Percentiles rank a stretch among this genome's conserved stretches.
Conservation (phyloP, 2,329 filamentous ascomycete species). For the Diplodia sapinea region DNA sequence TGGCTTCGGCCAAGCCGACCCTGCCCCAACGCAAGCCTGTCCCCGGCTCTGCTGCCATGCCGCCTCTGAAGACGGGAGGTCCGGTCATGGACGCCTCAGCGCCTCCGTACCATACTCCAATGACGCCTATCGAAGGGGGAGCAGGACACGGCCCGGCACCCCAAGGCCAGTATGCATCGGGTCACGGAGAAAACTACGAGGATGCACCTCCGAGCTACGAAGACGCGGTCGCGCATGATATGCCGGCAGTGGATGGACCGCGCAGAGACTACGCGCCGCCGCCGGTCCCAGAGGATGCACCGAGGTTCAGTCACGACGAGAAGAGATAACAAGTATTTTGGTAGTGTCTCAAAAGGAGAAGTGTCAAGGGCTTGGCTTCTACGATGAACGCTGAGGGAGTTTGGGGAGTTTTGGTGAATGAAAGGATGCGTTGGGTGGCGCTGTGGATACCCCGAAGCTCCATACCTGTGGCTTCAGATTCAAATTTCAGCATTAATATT, state of each 20-base stretch:
- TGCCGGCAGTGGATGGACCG: conserved; percentile 74
- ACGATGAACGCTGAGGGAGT: background rate
- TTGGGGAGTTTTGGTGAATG: conserved; percentile 1
- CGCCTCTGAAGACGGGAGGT: conserved; percentile 17
- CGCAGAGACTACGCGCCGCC: conserved; percentile 68
- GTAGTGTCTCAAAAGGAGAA: background rate
- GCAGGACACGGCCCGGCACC: conserved; percentile 35
- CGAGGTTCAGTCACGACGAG: conserved; percentile 43
- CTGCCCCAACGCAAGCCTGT: conserved; percentile 26
- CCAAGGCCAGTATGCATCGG: conserved; percentile 34
- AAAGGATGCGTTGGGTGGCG: background rate
- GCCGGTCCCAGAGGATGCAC: conserved; percentile 45
- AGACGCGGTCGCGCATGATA: conserved; percentile 81
- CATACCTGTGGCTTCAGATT: background rate
- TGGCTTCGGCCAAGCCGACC: conserved; percentile 44
- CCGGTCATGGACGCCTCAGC: conserved; percentile 6
- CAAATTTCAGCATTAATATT: background rate
- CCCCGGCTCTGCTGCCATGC: conserved; percentile 4
- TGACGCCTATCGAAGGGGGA: conserved; percentile 15
- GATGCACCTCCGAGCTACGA: conserved; percentile 96
- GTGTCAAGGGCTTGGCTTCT: background rate
- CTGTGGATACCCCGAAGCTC: conserved; percentile 12
- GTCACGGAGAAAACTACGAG: conserved; percentile 49
- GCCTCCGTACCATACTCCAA: conserved; percentile 22
- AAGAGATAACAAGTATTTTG: conserved; percentile 37